phyloP scores from a whole-genome alignment of 768 basidiomycete genomes.

The Solioccasus polychromus region DNA sequence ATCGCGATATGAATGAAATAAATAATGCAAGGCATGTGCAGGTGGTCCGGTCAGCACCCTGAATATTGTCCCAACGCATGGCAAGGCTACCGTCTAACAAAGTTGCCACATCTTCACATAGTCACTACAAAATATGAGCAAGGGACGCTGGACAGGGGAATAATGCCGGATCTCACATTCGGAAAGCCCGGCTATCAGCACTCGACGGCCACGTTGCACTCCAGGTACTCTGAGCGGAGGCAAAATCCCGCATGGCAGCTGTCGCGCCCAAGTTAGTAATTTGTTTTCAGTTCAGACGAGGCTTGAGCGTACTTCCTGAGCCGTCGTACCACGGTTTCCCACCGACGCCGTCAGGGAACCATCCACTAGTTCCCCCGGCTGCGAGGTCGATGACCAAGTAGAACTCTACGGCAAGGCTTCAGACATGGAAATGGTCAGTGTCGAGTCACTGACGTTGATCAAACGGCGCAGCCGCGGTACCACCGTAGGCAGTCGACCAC shows the following conservation, averaged over 20 bases:
- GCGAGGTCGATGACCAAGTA: conserved; percentile 83
- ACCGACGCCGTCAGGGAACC: conserved; percentile 84
- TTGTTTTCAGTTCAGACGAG: conserved; percentile 13
- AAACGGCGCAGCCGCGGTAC: conserved; percentile 79
- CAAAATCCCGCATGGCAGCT: conserved; percentile 73
- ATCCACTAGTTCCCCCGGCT: conserved; percentile 87
- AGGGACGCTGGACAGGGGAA: neutral
- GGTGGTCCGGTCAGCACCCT: no score
- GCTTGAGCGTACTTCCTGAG: conserved; percentile 46
- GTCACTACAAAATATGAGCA: conserved; percentile 21
- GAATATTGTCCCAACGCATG: neutral
- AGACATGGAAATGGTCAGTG: neutral
- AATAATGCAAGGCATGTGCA: neutral
- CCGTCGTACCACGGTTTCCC: conserved; percentile 82
- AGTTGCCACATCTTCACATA: conserved; percentile 36
- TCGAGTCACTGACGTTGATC: conserved; percentile 79
- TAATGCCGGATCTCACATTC: conserved; percentile 44
- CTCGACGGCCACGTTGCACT: conserved; percentile 69
- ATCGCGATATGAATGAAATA: neutral
- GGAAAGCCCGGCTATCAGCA: conserved; percentile 61
- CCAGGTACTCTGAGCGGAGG: conserved; percentile 61
- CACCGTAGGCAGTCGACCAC: conserved; percentile 64
- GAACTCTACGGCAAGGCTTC: conserved; percentile 55
- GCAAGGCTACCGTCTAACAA: conserved; percentile 10
- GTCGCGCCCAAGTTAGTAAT: conserved; percentile 2